Percentiles rank a stretch among this genome's conserved stretches.
Evolutionary conservation across 345 rosid genomes (phyloP).

Genomic region (Balakata baccata): DNA sequence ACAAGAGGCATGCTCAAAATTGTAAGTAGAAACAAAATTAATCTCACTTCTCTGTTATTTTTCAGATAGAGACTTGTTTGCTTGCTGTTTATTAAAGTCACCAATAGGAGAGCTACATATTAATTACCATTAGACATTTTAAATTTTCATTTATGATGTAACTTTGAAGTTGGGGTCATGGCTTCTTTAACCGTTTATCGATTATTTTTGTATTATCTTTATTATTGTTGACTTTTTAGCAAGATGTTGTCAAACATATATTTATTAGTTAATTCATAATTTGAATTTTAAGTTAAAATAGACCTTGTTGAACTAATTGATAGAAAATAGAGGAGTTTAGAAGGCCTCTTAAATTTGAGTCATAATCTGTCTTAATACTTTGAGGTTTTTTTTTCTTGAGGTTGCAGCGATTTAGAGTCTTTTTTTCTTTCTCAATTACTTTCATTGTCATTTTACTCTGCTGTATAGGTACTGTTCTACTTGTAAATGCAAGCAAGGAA

Average conservation of each 20-base stretch:
- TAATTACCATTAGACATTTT: background rate
- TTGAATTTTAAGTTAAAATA: background rate
- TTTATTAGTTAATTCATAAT: background rate
- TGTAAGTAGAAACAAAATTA: slow-evolving; percentile 16
- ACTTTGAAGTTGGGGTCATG: slow-evolving; percentile 19
- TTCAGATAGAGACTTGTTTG: slow-evolving; percentile 16
- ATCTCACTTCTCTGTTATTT: background rate
- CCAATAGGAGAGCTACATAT: background rate
- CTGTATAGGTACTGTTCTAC: background rate
- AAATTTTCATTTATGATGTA: slow-evolving; percentile 2
- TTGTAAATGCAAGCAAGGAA: no score
- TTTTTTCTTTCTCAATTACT: no score
- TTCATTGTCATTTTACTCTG: background rate
- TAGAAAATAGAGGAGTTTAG: background rate
- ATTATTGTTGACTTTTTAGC: background rate
- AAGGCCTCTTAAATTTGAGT: background rate
- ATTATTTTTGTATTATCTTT: background rate
- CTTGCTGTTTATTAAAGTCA: background rate
- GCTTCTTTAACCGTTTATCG: background rate
- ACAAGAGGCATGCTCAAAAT: slow-evolving; percentile 34
- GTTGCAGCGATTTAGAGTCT: background rate
- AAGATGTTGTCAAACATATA: background rate
- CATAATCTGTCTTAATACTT: background rate
- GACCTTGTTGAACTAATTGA: slow-evolving; percentile 2
- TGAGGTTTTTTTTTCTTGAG: background rate